phyloP scores from a whole-genome alignment of 768 basidiomycete genomes.

The Artomyces pyxidatus region DNA sequence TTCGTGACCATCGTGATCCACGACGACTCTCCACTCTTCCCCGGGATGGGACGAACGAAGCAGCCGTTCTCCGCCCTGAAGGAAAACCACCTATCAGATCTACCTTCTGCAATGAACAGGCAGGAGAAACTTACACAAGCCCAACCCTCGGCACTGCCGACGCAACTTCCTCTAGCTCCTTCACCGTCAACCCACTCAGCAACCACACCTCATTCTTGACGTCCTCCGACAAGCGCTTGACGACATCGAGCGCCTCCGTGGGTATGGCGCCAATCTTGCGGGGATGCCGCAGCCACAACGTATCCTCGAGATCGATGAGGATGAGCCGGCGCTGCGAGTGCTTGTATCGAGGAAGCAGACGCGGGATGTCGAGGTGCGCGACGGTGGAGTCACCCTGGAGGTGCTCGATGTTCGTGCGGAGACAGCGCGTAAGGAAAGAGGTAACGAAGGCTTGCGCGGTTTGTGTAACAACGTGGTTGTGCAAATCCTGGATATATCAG shows the following conservation, averaged over 20 bases:
- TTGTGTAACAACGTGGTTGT: constrained; percentile 80
- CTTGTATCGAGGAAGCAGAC: constrained; percentile 60
- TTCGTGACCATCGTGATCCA: constrained; percentile 83
- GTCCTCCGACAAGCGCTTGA: constrained; percentile 55
- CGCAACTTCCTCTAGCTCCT: constrained; percentile 56
- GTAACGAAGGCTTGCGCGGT: constrained; percentile 80
- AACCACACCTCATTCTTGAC: constrained; percentile 73
- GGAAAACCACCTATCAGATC: not conserved
- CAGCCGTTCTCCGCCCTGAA: constrained; percentile 81
- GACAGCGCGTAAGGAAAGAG: constrained; percentile 66
- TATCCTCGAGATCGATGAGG: constrained; percentile 73
- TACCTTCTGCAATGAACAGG: not conserved
- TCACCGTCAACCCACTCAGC: constrained; percentile 64
- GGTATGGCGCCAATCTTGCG: constrained; percentile 23
- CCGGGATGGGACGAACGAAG: constrained; percentile 55
- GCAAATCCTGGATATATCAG: constrained; percentile 43
- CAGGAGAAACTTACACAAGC: constrained; percentile 48
- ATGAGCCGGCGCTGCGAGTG: constrained; percentile 59
- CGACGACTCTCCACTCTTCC: constrained; percentile 24
- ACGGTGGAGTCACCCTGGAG: constrained; percentile 32
- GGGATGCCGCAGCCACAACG: constrained; percentile 62
- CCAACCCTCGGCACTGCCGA: constrained; percentile 59
- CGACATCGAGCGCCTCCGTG: constrained; percentile 33
- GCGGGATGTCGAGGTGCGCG: constrained; percentile 33
- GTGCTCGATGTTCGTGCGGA: constrained; percentile 70